Percentiles rank a stretch among this genome's conserved stretches.
Evolutionary conservation across 345 rosid genomes (phyloP).

Genomic region (Excoecaria agallocha): DNA sequence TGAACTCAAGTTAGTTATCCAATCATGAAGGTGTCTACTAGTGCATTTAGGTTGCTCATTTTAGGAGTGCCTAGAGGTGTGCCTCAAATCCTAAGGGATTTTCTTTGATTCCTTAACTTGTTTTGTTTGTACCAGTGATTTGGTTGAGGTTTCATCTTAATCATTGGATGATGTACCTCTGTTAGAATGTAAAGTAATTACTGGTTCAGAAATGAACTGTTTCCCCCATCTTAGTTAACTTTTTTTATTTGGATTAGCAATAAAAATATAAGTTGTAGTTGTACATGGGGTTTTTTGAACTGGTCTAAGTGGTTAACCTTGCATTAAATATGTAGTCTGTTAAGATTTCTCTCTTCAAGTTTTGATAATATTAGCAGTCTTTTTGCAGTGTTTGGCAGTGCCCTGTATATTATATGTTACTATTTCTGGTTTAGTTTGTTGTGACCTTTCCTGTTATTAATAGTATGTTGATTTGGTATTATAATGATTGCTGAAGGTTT

Average conservation of each 20-base stretch:
- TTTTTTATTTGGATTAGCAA: not conserved
- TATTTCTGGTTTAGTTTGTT: not conserved
- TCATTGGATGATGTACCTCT: not conserved
- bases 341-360: too few relatives aligned
- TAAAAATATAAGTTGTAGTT: not conserved
- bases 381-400: not conserved
- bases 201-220: not conserved
- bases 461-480: not conserved
- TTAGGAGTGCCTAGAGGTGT: not conserved
- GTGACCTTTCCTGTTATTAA: not conserved
- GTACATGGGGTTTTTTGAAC: not conserved
- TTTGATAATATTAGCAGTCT: not conserved
- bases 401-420: not conserved
- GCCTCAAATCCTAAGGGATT: not conserved
- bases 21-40: not conserved
- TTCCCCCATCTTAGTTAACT: not conserved
- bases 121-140: not conserved
- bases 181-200: not conserved
- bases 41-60: too few relatives aligned
- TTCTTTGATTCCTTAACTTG: not conserved
- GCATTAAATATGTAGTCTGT: not conserved
- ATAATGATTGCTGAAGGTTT: conserved; percentile 43
- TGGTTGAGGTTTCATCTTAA: not conserved
- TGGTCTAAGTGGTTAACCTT: not conserved
- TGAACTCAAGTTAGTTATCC: not conserved